Base-by-base conservation (phyloP, 768 basidiomycete species). In the Dioszegia crocea region DNA sequence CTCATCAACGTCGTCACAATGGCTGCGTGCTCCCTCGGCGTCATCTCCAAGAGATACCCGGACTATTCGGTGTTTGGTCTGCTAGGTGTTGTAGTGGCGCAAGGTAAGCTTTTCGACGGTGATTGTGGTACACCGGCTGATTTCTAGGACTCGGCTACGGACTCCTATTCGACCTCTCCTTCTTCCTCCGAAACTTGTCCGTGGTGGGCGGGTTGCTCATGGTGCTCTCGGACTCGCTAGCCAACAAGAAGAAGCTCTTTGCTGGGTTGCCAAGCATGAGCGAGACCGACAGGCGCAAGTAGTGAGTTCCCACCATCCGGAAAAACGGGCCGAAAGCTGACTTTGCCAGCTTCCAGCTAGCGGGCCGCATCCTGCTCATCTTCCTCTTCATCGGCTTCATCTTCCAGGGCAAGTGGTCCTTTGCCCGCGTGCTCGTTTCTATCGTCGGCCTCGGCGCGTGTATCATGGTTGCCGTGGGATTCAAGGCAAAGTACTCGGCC, bases 301-400 rank as follows among this genome's bases (percentile, higher is more conserved):
- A 98, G 92, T 98, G 63, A 63, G 88, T 81, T 23, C 19, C 17
- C 19, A 6, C 24, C 6, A 17, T 12, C 17, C 10, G 27, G 24
- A n/a, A 12, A 31, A 17, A 5, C 19, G 24, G 8, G 53, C 31
- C 19, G 12, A 8, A 12, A 43, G 40, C 49, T 59, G 48, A 59
- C 43, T n/a, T 11, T 5, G n/a, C 27, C 72, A 97, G 93, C 78
- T 94, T 96, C 86, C 87, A 98, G 68, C 87, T 99, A 51, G 88
- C 93, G 1, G 96, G 96, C 53, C 92, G 96, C 61, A 86, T 98
- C 60, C 85, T 99, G 59, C 86, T 98, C 70, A 96, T 99, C 75
- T 98, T 99, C 87, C 85, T 99, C 46, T 99, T 99, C 86, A 82
- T 99, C 64, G 96, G 96, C 0, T 98, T 98, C 82, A 87, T 97